Base-by-base conservation (phyloP, 148 eudicot genomes). In the Heliamphora exappendiculata region DNA sequence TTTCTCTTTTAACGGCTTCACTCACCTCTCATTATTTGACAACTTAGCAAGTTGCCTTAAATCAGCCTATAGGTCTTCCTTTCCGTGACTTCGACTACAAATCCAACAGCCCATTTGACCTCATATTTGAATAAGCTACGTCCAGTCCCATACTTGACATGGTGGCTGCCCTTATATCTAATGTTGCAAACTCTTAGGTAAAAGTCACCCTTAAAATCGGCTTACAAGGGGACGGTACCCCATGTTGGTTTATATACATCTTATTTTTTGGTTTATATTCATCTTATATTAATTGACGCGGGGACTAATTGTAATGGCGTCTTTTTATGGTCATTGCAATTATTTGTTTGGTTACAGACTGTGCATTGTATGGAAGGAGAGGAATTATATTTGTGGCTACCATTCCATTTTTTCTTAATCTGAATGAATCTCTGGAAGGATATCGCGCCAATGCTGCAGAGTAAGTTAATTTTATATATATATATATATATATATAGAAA, bases 281-380 rank as follows among this genome's bases (percentile, higher is more conserved):
- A 57, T 22, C 28, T 74, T 41, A 24, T 74, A 57, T 58, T 34
- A 10, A 19, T 12, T 37, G 0, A 47, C 60, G 22, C 72, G 31
- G 42, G 20, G 71, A 33, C 51, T 78, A 33, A 11, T 22, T 54
- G 33, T n/a, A 17, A 22, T 45, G 45, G 4, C 47, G 10, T 29
- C 26, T 49, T 26, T 17, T 8, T 79, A n/a, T 36, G n/a, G 29
- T 54, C 7, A 50, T 55, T 13, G 47, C 1, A 14, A 17, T 54
- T 19, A 22, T 42, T 37, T 33, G 19, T 58, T 75, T 57, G 53
- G 24, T 68, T 22, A 54, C 87, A 82, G 87, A 78, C 72, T 42
- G 29, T 45, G 37, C 68, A 76, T 71, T 80, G 67, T 53, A 71
- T 60, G 87, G 87, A 49, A 88, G 96, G 81, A 88, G 96, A 80